A percentile compares a stretch with the other conserved stretches of the same genome.
Evolutionary conservation across 1,139 yeast genomes (phyloP).

Genomic region (Nakaseomyces kungkrabaensis): DNA sequence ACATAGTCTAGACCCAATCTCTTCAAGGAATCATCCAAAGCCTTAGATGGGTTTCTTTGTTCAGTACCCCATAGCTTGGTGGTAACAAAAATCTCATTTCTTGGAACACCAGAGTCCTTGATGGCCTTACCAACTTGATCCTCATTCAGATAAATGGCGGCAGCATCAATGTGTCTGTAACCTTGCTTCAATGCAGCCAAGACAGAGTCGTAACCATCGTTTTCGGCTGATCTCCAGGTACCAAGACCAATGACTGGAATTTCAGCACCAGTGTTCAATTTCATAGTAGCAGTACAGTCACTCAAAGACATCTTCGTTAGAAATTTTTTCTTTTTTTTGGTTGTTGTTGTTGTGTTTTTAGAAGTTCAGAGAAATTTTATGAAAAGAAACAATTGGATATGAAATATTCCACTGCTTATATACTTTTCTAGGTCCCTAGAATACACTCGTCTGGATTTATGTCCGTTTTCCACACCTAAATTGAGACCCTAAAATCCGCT

Average conservation of each 20-base stretch:
- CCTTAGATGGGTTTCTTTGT: slow-evolving; percentile 50
- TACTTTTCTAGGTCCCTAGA: no score
- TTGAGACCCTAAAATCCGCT: neutral
- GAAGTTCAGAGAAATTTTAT: no score
- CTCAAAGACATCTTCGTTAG: neutral
- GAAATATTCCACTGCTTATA: no score
- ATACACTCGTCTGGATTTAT: no score
- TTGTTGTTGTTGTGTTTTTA: neutral
- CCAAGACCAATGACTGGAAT: slow-evolving; percentile 72
- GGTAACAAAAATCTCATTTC: slow-evolving; percentile 66
- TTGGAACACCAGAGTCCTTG: slow-evolving; percentile 54
- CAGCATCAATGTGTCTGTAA: slow-evolving; percentile 73
- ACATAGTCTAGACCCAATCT: slow-evolving; percentile 68
- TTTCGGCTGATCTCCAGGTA: slow-evolving; percentile 62
- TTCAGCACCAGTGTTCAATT: slow-evolving; percentile 50
- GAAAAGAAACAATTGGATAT: no score
- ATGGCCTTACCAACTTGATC: slow-evolving; percentile 58
- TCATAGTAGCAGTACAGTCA: slow-evolving; percentile 9
- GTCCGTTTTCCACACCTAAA: no score
- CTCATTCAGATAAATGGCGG: slow-evolving; percentile 60
- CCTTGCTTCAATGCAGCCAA: slow-evolving; percentile 57
- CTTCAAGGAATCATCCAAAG: slow-evolving; percentile 50
- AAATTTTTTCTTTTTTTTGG: neutral
- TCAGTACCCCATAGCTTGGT: slow-evolving; percentile 71
- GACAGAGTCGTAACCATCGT: slow-evolving; percentile 52